These are phyloP conservation scores for Pisolithus microcarpus DNA, from an alignment of 768 basidiomycete species.

Conservation along the genomic window DNA sequence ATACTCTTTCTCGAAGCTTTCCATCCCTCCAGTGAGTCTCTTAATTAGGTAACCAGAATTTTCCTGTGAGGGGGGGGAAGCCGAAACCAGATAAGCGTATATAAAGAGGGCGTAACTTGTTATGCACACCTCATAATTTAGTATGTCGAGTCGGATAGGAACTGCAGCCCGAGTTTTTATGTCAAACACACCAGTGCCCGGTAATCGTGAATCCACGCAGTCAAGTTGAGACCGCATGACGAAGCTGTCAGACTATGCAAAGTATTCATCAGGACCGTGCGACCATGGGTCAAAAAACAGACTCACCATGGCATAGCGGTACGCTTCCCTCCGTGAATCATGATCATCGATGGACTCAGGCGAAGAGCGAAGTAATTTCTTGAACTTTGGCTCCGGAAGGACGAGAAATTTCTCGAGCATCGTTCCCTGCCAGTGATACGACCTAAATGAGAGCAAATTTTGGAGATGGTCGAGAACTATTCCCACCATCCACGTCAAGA, in stretches of 20 bases:
- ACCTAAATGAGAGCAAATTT: too few relatives aligned
- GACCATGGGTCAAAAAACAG: background rate
- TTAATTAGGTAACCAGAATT: slow-evolving; percentile 75
- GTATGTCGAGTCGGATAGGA: slow-evolving; percentile 74
- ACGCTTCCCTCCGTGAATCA: slow-evolving; percentile 57
- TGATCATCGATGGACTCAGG: slow-evolving; percentile 20
- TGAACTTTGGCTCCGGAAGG: slow-evolving; percentile 54
- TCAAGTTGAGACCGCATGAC: slow-evolving; percentile 96
- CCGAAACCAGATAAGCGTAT: background rate
- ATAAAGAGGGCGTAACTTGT: background rate
- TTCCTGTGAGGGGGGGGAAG: slow-evolving; percentile 38
- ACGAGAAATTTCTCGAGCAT: slow-evolving; percentile 88
- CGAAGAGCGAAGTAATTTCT: slow-evolving; percentile 39
- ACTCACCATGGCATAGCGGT: slow-evolving; percentile 76
- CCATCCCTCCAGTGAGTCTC: slow-evolving; percentile 49
- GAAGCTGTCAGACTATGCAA: slow-evolving; percentile 38
- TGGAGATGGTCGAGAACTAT: too few relatives aligned
- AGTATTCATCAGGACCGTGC: background rate
- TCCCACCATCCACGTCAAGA: slow-evolving; percentile 70
- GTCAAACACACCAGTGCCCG: slow-evolving; percentile 90
- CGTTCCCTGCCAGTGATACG: slow-evolving; percentile 51
- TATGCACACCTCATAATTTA: slow-evolving; percentile 64
- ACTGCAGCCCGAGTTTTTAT: slow-evolving; percentile 90
- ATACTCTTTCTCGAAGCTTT: slow-evolving; percentile 90
- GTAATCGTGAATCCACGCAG: slow-evolving; percentile 70